phyloP scores from a whole-genome alignment of 2,329 filamentous ascomycete species.

The Chaetothyriales sp. region DNA sequence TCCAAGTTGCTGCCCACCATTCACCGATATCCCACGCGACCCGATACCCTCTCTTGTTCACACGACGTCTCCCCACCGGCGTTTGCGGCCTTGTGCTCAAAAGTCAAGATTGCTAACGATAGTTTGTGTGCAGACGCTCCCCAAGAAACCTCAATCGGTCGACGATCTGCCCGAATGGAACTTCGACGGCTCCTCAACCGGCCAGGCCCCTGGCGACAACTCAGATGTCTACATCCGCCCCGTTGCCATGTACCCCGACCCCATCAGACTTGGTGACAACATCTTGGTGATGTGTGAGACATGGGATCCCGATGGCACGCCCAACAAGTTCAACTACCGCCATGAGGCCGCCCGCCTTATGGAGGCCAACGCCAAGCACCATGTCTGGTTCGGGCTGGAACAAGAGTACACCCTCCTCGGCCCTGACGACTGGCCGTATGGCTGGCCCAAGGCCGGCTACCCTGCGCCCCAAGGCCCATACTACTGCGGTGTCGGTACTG shows the following conservation, averaged over 20 bases:
- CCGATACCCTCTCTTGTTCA: background rate
- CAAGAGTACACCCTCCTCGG: conserved; percentile 96
- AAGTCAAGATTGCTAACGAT: background rate
- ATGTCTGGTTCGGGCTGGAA: conserved; percentile 95
- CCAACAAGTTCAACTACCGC: conserved; percentile 98
- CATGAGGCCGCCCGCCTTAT: conserved; percentile 83
- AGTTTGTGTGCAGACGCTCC: conserved; percentile 41
- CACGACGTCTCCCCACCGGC: too few species aligned
- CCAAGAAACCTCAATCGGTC: conserved; percentile 40
- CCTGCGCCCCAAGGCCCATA: conserved; percentile 86
- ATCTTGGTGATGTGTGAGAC: conserved; percentile 89
- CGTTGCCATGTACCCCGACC: conserved; percentile 75
- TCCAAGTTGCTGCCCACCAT: background rate
- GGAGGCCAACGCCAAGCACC: conserved; percentile 65
- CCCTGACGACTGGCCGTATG: conserved; percentile 71
- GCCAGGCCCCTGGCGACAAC: conserved; percentile 85
- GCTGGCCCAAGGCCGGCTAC: conserved; percentile 78
- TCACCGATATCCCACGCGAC: background rate
- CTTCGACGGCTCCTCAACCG: conserved; percentile 79
- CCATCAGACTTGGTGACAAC: conserved; percentile 79
- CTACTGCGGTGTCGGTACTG: conserved; percentile 95
- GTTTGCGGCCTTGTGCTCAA: background rate
- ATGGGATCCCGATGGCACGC: conserved; percentile 83
- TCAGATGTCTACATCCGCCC: conserved; percentile 95
- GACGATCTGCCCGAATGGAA: conserved; percentile 64